These are phyloP conservation scores for Colletotrichum melonis DNA, from an alignment of 2,329 filamentous ascomycete species.

Conservation along the genomic window DNA sequence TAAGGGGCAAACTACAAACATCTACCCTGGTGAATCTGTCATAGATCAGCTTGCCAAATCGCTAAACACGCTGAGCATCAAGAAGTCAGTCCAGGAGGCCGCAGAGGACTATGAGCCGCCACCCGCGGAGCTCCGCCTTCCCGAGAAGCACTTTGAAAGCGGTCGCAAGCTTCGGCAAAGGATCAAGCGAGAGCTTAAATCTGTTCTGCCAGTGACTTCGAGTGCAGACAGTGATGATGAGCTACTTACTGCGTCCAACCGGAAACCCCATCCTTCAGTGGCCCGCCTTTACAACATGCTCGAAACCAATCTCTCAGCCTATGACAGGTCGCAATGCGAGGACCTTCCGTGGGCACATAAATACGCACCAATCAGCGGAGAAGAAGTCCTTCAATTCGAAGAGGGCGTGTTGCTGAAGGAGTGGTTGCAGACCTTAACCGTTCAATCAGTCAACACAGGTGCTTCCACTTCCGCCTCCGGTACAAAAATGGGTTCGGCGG, in stretches of 20 bases:
- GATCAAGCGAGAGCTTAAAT: constrained; percentile 58
- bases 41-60: constrained; percentile 48
- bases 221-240: constrained; percentile 50
- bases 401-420: constrained; percentile 79
- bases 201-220: constrained; percentile 34
- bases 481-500: constrained; percentile 41
- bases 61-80: constrained; percentile 51
- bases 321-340: constrained; percentile 84
- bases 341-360: constrained; percentile 82
- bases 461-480: constrained; percentile 44
- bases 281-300: constrained; percentile 70
- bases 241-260: constrained; percentile 37
- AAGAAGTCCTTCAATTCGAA: constrained; percentile 78
- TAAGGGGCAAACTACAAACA: constrained; percentile 58
- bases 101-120: constrained; percentile 56
- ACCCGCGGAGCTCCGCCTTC: constrained; percentile 63
- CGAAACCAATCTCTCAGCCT: constrained; percentile 75
- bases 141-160: constrained; percentile 67
- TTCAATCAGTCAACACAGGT: constrained; percentile 80
- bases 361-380: constrained; percentile 78
- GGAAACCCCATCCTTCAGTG: constrained; percentile 67
- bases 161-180: constrained; percentile 64
- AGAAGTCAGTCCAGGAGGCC: constrained; percentile 47
- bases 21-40: constrained; percentile 56
- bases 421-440: constrained; percentile 82